phyloP scores from a whole-genome alignment of 129 eudicot species.

The Flaveria brownii region DNA sequence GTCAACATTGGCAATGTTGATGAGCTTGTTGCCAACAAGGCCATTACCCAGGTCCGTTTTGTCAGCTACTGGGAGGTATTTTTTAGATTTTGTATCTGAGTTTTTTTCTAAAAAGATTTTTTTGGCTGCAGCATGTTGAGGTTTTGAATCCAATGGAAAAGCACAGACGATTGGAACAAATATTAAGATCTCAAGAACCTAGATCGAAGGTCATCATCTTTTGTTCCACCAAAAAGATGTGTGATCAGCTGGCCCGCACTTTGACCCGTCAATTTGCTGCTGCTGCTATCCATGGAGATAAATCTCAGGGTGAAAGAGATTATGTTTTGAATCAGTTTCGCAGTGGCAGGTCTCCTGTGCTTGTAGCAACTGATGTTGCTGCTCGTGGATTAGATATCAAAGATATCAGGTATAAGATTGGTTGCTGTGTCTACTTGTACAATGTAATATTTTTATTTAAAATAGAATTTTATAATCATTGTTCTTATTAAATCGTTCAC shows the following conservation, averaged over 20 bases:
- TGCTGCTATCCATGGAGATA: slow-evolving; percentile 97
- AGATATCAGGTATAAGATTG: slow-evolving; percentile 69
- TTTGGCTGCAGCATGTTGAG: slow-evolving; percentile 64
- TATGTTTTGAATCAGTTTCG: slow-evolving; percentile 82
- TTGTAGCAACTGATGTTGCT: slow-evolving; percentile 98
- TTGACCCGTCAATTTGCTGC: slow-evolving; percentile 76
- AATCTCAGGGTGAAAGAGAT: slow-evolving; percentile 89
- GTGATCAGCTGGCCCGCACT: slow-evolving; percentile 82
- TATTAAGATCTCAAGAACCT: slow-evolving; percentile 89
- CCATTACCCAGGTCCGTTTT: slow-evolving; percentile 79
- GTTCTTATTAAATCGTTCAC: slow-evolving; percentile 3
- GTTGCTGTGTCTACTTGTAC: neutral
- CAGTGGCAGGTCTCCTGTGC: slow-evolving; percentile 84
- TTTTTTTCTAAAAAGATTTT: neutral
- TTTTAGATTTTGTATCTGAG: neutral
- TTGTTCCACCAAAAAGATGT: slow-evolving; percentile 96
- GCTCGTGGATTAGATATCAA: slow-evolving; percentile 95
- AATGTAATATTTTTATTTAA: neutral
- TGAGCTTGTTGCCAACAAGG: slow-evolving; percentile 94
- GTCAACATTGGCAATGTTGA: slow-evolving; percentile 93
- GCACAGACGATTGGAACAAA: slow-evolving; percentile 74
- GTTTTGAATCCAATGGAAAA: slow-evolving; percentile 73
- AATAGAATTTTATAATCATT: neutral
- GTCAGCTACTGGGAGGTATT: neutral
- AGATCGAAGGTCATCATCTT: slow-evolving; percentile 84